Conservation (phyloP, 495 filamentous ascomycete genomes). For the Astrothelium macrocarpum region DNA sequence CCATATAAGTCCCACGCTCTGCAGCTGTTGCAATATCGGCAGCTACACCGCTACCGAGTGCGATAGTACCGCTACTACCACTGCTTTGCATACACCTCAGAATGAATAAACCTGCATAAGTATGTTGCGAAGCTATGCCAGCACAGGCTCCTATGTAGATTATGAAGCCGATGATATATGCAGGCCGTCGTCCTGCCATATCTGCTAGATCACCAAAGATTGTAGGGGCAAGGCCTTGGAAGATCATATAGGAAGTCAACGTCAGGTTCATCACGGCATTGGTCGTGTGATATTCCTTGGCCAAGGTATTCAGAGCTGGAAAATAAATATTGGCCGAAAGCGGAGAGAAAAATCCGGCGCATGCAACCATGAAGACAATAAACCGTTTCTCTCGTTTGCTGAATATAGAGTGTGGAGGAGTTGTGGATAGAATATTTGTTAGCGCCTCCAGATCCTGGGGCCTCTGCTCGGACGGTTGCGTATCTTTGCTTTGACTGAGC, state of each 20-base stretch:
- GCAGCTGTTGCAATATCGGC: slow-evolving; percentile 31
- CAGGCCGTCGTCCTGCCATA: slow-evolving; percentile 33
- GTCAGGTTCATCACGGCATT: slow-evolving; percentile 46
- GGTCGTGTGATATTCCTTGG: slow-evolving; percentile 29
- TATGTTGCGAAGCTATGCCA: slow-evolving; percentile 32
- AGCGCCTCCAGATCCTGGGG: slow-evolving; percentile 1
- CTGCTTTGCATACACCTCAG: slow-evolving; percentile 26
- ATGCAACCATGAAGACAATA: slow-evolving; percentile 57
- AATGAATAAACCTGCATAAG: slow-evolving; percentile 25
- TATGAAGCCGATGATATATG: slow-evolving; percentile 32
- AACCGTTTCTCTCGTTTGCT: slow-evolving; percentile 45
- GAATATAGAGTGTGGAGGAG: slow-evolving; percentile 39
- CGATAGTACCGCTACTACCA: slow-evolving; percentile 26
- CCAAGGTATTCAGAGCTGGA: slow-evolving; percentile 53
- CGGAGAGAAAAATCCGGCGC: slow-evolving; percentile 59
- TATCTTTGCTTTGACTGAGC: background rate
- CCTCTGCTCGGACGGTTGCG: background rate
- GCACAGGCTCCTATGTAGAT: slow-evolving; percentile 35
- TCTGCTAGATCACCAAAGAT: slow-evolving; percentile 36
- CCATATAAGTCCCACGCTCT: slow-evolving; percentile 34
- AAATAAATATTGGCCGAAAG: slow-evolving; percentile 76
- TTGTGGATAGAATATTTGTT: background rate
- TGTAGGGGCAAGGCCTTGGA: slow-evolving; percentile 29
- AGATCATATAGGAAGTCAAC: slow-evolving; percentile 27
- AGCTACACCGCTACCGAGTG: slow-evolving; percentile 30